A percentile compares a stretch with the other conserved stretches of the same genome.
Conservation (phyloP, 2,329 filamentous ascomycete species). For the Pyricularia grisea region DNA sequence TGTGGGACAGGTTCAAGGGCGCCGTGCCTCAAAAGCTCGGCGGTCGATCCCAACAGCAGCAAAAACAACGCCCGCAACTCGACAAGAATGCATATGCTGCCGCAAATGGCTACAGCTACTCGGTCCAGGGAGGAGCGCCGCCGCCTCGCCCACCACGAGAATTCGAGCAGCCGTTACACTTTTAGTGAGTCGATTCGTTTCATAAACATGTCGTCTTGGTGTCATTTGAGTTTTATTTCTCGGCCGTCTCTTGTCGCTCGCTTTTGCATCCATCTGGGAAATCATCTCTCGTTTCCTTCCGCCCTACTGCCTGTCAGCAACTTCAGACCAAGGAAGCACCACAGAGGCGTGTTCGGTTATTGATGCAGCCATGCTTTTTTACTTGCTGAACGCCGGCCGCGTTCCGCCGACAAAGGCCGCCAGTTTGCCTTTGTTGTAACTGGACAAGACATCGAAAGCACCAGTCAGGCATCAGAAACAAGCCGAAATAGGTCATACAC, state of each 20-base stretch:
- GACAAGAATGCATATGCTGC: neutral
- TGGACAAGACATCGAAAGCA: neutral
- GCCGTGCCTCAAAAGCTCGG: slow-evolving; percentile 5
- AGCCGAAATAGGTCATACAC: neutral
- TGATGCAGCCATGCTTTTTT: neutral
- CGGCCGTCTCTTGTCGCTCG: neutral
- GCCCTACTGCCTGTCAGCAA: neutral
- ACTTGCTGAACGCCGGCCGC: neutral
- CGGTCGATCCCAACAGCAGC: slow-evolving; percentile 5
- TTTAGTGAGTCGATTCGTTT: slow-evolving; percentile 14
- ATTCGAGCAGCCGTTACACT: slow-evolving; percentile 15
- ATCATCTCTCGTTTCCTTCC: neutral
- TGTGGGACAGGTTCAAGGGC: slow-evolving; percentile 6
- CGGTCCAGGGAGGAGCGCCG: slow-evolving; percentile 24
- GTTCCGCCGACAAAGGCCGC: neutral
- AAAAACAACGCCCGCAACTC: slow-evolving; percentile 8
- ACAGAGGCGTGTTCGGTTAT: neutral
- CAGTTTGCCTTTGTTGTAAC: neutral
- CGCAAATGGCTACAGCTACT: slow-evolving; percentile 23
- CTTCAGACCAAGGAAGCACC: neutral
- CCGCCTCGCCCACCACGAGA: slow-evolving; percentile 21
- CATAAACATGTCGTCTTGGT: neutral
- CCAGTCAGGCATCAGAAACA: neutral
- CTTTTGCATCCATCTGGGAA: neutral
- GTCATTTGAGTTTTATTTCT: neutral